Conservation (phyloP, 352 stramenopile species). For the Globisporangium paroecandrum region DNA sequence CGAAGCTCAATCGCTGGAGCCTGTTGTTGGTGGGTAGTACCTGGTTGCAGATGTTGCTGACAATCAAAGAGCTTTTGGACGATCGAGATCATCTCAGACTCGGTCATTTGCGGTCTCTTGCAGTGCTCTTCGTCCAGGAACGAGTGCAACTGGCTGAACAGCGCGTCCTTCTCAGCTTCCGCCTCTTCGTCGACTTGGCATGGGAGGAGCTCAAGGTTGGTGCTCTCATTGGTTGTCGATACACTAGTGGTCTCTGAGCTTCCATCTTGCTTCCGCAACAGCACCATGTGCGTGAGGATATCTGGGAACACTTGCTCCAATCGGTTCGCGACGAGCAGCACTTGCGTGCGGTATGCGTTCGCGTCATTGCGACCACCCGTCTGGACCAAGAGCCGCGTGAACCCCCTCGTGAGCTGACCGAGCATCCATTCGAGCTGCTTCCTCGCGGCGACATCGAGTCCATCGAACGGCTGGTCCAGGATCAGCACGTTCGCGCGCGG, state of each 20-base stretch:
- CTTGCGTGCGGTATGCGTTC: slow-evolving; percentile 84
- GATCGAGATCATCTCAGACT: slow-evolving; percentile 29
- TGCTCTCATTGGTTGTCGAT: not conserved
- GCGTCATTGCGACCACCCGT: slow-evolving; percentile 76
- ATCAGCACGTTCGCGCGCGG: slow-evolving; percentile 79
- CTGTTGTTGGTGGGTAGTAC: not conserved
- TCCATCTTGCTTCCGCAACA: slow-evolving; percentile 28
- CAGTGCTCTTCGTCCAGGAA: slow-evolving; percentile 40
- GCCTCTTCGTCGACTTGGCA: slow-evolving; percentile 31
- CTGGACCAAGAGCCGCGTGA: slow-evolving; percentile 88
- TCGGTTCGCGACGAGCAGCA: slow-evolving; percentile 86
- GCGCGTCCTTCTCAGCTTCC: slow-evolving; percentile 13
- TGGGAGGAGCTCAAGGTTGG: slow-evolving; percentile 30
- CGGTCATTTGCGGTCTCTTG: slow-evolving; percentile 31
- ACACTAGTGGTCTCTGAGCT: not conserved
- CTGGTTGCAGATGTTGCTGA: not conserved
- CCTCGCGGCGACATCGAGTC: slow-evolving; percentile 84
- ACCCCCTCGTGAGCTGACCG: slow-evolving; percentile 77
- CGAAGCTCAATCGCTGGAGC: slow-evolving; percentile 34
- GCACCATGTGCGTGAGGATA: slow-evolving; percentile 62
- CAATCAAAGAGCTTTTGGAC: slow-evolving; percentile 40
- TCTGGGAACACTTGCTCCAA: slow-evolving; percentile 87
- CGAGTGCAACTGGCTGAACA: slow-evolving; percentile 31
- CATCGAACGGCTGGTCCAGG: slow-evolving; percentile 92
- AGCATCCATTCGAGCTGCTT: slow-evolving; percentile 83